Conservation (phyloP, 2,329 filamentous ascomycete species). For the Coniochaeta sp. region DNA sequence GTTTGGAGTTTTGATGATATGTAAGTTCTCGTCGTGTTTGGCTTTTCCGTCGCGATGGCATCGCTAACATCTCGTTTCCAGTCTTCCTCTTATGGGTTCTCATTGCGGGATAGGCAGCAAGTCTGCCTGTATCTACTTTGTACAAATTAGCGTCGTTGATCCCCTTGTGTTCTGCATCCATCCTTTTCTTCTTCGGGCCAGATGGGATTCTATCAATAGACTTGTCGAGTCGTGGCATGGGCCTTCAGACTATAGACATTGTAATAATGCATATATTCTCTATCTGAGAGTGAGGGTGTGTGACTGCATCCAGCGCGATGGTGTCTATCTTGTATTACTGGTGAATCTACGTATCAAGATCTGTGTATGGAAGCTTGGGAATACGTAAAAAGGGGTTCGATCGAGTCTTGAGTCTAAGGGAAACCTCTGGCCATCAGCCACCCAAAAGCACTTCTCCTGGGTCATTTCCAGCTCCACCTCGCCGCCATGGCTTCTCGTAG, state of each 20-base stretch:
- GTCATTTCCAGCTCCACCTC: no score
- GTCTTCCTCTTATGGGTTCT: constrained; percentile 18
- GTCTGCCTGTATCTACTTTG: neutral
- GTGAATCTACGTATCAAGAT: no score
- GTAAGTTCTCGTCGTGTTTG: constrained; percentile 47
- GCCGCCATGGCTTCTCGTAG: no score
- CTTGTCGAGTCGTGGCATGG: neutral
- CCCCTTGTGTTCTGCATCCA: neutral
- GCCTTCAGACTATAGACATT: neutral
- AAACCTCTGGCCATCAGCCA: no score
- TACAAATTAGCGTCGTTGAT: neutral
- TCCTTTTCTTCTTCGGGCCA: neutral
- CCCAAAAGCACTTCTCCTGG: no score
- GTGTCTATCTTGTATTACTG: neutral
- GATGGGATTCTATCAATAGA: neutral
- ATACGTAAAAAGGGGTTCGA: no score
- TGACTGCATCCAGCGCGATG: no score
- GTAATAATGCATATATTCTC: neutral
- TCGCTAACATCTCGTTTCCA: neutral
- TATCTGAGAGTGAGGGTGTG: no score
- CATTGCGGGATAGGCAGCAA: constrained; percentile 16
- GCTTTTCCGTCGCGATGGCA: neutral
- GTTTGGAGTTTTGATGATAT: constrained; percentile 91
- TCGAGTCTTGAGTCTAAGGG: no score
- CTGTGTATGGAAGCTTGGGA: no score